phyloP scores from a whole-genome alignment of 2,329 filamentous ascomycete genomes.

The Fusarium continuum region DNA sequence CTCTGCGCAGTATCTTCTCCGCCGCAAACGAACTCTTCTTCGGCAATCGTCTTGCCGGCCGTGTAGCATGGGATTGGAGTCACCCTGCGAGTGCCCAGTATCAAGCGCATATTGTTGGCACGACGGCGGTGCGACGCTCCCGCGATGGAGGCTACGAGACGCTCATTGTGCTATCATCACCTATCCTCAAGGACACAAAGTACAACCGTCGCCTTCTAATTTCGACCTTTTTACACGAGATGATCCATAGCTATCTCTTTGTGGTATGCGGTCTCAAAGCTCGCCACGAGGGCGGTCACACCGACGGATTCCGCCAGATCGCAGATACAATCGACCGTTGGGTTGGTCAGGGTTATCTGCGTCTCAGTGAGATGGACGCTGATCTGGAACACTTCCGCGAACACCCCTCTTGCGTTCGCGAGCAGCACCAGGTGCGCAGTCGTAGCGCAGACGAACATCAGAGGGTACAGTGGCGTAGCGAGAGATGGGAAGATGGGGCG shows the following conservation, averaged over 20 bases:
- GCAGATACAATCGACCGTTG: conserved; percentile 68
- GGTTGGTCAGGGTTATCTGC: conserved; percentile 64
- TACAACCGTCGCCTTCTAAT: conserved; percentile 70
- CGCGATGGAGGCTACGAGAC: conserved; percentile 66
- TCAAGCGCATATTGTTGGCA: conserved; percentile 66
- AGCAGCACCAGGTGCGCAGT: conserved; percentile 36
- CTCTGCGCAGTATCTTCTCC: conserved; percentile 66
- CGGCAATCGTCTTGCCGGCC: conserved; percentile 61
- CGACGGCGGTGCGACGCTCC: conserved; percentile 65
- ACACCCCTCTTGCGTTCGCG: conserved; percentile 30
- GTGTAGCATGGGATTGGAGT: conserved; percentile 71
- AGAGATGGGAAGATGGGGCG: conserved; percentile 32
- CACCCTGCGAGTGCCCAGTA: conserved; percentile 60
- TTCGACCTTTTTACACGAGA: conserved; percentile 72
- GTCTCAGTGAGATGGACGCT: conserved; percentile 68
- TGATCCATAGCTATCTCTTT: conserved; percentile 74
- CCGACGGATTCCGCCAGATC: conserved; percentile 66
- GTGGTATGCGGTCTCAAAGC: conserved; percentile 68
- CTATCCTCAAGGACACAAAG: conserved; percentile 63
- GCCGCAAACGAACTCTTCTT: conserved; percentile 72
- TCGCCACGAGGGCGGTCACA: conserved; percentile 66
- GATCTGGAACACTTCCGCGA: conserved; percentile 65
- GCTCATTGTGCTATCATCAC: conserved; percentile 67
- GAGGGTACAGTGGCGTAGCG: conserved; percentile 26
- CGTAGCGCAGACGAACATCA: conserved; percentile 28